Conservation (phyloP, 768 basidiomycete genomes). For the Rhizopogon sp. region DNA sequence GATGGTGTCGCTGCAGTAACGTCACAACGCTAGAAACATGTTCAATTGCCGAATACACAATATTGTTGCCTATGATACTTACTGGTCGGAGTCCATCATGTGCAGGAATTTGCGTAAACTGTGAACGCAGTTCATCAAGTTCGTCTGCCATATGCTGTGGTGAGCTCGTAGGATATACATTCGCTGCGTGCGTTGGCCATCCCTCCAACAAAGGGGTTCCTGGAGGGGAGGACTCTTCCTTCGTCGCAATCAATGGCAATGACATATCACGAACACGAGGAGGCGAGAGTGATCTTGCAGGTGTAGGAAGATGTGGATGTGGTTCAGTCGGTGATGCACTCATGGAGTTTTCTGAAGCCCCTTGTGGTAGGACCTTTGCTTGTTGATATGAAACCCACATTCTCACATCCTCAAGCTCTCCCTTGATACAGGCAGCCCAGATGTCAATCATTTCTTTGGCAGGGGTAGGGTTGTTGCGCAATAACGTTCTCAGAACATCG, state of each 20-base stretch:
- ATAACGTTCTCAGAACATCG: conserved; percentile 14
- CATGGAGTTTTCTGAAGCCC: not conserved
- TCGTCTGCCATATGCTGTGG: not conserved
- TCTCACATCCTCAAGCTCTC: conserved; percentile 11
- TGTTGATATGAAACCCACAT: conserved; percentile 26
- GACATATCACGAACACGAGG: conserved; percentile 11
- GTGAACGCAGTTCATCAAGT: not conserved
- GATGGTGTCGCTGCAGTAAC: not conserved
- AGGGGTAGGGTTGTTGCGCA: conserved; percentile 12
- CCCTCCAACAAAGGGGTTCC: not conserved
- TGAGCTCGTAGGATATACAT: not conserved
- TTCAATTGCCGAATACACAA: not conserved
- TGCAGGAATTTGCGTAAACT: not conserved
- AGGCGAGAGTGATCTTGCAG: conserved; percentile 21
- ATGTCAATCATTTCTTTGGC: conserved; percentile 17
- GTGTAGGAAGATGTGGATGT: conserved; percentile 23
- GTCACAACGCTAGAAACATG: not conserved
- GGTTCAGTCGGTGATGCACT: conserved; percentile 15
- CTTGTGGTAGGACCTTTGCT: conserved; percentile 10
- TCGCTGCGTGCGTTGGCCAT: not conserved
- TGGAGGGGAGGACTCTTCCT: conserved; percentile 11
- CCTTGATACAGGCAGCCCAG: conserved; percentile 21
- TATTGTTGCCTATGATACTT: not conserved
- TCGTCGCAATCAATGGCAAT: conserved; percentile 26
- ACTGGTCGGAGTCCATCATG: not conserved